These are phyloP conservation scores for Asterionellopsis glacialis DNA, from an alignment of 108 stramenopile species.

Conservation along the genomic window DNA sequence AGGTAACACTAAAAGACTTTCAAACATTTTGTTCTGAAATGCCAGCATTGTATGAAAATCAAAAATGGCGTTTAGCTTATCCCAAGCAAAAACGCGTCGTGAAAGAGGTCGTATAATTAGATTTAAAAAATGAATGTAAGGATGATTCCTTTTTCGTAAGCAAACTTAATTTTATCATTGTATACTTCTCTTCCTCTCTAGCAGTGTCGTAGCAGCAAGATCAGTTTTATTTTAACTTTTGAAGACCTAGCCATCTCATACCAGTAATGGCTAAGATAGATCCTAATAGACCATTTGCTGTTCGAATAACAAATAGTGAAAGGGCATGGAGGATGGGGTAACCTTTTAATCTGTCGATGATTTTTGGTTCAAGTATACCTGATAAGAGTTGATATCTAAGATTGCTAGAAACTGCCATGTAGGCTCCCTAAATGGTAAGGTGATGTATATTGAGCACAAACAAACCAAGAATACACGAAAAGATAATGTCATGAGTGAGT, in stretches of 20 bases:
- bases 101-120: too few species aligned
- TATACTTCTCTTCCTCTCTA: too few species aligned
- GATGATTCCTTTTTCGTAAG: too few species aligned
- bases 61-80: constrained; percentile 8
- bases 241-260: constrained; percentile 60
- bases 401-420: constrained; percentile 62
- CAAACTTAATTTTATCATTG: too few species aligned
- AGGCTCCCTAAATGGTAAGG: too few species aligned
- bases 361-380: constrained; percentile 62
- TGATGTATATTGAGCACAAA: too few species aligned
- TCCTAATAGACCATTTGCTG: constrained; percentile 66
- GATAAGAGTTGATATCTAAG: constrained; percentile 79
- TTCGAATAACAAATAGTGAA: constrained; percentile 45
- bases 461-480: too few species aligned
- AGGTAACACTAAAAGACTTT: constrained; percentile 11
- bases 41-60: constrained; percentile 8
- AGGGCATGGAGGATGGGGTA: constrained; percentile 19
- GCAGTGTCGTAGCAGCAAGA: not conserved
- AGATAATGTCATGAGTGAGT: too few species aligned
- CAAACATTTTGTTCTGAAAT: constrained; percentile 10
- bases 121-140: too few species aligned
- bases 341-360: constrained; percentile 41
- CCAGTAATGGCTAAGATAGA: constrained; percentile 73
- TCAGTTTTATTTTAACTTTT: constrained; percentile 40
- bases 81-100: not conserved